Evolutionary conservation across 306 rosid species (phyloP).

Genomic region (Quercus wislizeni): DNA sequence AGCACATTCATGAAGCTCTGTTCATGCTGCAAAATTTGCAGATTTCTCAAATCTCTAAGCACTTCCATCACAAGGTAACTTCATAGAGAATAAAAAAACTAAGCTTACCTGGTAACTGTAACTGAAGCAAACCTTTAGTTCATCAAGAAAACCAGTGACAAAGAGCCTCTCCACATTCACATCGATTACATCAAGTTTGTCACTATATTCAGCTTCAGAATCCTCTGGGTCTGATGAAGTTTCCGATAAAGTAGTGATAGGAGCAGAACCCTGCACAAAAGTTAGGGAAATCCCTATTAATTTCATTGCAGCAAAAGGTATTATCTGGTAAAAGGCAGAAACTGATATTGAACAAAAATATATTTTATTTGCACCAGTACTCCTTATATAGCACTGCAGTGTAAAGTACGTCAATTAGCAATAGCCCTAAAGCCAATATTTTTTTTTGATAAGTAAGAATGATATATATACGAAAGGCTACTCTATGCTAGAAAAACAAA

Average conservation of each 20-base stretch:
- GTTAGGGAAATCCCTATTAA: conserved; percentile 5
- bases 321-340: neutral
- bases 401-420: too few species aligned
- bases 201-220: conserved; percentile 52
- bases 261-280: conserved; percentile 71
- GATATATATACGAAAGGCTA: too few species aligned
- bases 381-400: neutral
- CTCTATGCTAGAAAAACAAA: too few species aligned
- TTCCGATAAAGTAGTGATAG: conserved; percentile 74
- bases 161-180: conserved; percentile 60
- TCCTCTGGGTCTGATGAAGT: conserved; percentile 79
- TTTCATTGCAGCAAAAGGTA: neutral
- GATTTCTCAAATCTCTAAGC: conserved; percentile 16
- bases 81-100: neutral
- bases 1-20: conserved; percentile 75
- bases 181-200: conserved; percentile 29
- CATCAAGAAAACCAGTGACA: conserved; percentile 92
- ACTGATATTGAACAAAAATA: neutral
- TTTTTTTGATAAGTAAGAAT: too few species aligned
- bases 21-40: conserved; percentile 52
- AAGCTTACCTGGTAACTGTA: conserved; percentile 68
- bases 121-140: conserved; percentile 81
- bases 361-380: neutral
- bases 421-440: too few species aligned
- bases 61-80: conserved; percentile 9